These are phyloP conservation scores for Limonium bicolor DNA, from an alignment of 148 eudicot genomes.

Conservation along the genomic window DNA sequence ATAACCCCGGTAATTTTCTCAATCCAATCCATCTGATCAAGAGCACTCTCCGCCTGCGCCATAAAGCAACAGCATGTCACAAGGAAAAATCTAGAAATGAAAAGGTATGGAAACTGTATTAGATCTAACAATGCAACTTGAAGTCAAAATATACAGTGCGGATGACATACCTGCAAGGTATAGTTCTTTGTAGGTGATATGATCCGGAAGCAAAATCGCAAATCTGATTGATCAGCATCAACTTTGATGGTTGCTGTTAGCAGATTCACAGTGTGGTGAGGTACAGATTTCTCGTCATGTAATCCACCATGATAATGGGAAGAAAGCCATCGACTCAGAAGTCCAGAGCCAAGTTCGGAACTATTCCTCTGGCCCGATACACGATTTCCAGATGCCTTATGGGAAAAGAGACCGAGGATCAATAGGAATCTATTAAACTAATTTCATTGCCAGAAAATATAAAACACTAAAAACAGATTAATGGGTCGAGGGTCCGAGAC, in stretches of 20 bases:
- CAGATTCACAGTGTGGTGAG: conserved; percentile 91
- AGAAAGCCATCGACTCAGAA: conserved; percentile 97
- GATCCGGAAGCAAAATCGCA: conserved; percentile 93
- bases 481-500: neutral
- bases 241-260: conserved; percentile 94
- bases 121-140: neutral
- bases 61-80: conserved; percentile 7
- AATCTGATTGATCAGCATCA: conserved; percentile 95
- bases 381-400: conserved; percentile 83
- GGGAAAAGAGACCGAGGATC: conserved; percentile 8
- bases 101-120: neutral
- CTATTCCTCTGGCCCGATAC: conserved; percentile 90
- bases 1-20: conserved; percentile 98
- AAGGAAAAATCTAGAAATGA: neutral
- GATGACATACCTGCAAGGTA: conserved; percentile 96
- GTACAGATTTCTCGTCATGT: conserved; percentile 92
- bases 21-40: conserved; percentile 99
- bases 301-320: conserved; percentile 94
- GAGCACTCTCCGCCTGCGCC: conserved; percentile 90
- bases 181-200: conserved; percentile 95
- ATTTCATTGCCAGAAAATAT: neutral
- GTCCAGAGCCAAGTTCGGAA: conserved; percentile 94
- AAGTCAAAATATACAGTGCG: conserved; percentile 3
- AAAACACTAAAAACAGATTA: neutral
- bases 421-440: neutral